Conservation (phyloP, 1,284 basidiomycete species). For the Paramarasmius palmivorus region DNA sequence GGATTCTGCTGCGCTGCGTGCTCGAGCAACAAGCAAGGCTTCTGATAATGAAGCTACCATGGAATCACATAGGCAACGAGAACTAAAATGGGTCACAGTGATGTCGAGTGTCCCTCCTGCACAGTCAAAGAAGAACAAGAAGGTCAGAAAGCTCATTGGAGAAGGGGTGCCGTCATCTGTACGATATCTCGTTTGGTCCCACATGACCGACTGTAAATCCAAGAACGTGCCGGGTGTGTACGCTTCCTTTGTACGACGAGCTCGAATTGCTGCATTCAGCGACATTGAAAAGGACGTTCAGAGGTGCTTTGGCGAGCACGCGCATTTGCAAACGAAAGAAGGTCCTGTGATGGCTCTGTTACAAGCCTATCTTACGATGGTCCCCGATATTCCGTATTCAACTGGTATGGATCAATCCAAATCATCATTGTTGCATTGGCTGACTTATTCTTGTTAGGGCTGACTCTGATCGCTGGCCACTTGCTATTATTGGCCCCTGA, state of each 20-base stretch:
- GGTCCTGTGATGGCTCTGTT: slow-evolving; percentile 59
- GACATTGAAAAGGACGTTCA: slow-evolving; percentile 67
- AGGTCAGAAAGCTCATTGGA: slow-evolving; percentile 76
- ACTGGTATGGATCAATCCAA: slow-evolving; percentile 42
- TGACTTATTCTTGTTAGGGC: slow-evolving; percentile 41
- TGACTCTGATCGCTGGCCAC: slow-evolving; percentile 78
- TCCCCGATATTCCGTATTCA: slow-evolving; percentile 77
- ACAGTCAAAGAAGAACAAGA: slow-evolving; percentile 79
- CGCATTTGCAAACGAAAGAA: slow-evolving; percentile 52
- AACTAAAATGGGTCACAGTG: slow-evolving; percentile 73
- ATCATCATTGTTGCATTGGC: slow-evolving; percentile 10
- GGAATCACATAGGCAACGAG: slow-evolving; percentile 75
- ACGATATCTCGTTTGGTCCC: slow-evolving; percentile 84
- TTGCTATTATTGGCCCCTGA: slow-evolving; percentile 82
- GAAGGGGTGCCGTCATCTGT: slow-evolving; percentile 85
- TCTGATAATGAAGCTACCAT: slow-evolving; percentile 35
- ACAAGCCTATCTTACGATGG: slow-evolving; percentile 78
- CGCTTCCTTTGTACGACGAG: slow-evolving; percentile 60
- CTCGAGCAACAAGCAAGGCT: slow-evolving; percentile 10
- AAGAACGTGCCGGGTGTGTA: slow-evolving; percentile 74
- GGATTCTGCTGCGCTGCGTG: slow-evolving; percentile 11
- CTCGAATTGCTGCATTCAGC: slow-evolving; percentile 48
- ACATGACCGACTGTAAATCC: slow-evolving; percentile 74
- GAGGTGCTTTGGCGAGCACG: slow-evolving; percentile 50
- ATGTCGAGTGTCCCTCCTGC: slow-evolving; percentile 64